Evolutionary conservation across 2,329 filamentous ascomycete genomes (phyloP), one percentile per base, ranked within the genome.

Genomic region (Cladosporium sp.): DNA sequence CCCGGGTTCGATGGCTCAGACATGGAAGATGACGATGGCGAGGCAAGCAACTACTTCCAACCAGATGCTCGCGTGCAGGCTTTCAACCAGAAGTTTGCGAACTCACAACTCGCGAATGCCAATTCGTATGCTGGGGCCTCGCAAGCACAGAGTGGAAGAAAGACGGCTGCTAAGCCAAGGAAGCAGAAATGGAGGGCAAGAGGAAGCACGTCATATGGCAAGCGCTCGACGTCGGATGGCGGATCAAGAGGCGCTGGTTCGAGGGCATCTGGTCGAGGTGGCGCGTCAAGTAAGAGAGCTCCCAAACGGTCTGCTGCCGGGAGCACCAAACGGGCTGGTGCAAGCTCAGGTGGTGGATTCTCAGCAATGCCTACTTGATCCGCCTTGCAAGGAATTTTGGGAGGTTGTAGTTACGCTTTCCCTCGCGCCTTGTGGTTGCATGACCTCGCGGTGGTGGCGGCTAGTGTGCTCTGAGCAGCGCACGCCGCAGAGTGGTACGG

Each of bases 1-100:
- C 42, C 54, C 20, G 76, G 76, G 52, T 73, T 78, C 61, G 74
- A 73, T 55, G 69, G 77, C 55, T 75, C 72, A 50, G 76, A 74
- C 59, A 69, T 74, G 43, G 74, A 77, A 36, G 76, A 78, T 6
- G 71, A 70, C 39, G 55, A 59, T 7, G 66, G 65, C 20, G 65
- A 67, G 60, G 34, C 63, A 47, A 69, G 67, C 56, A 49, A 54
- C 2, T 67, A 67, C 59, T 70, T 70, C 60, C 60, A 61, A 38
- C 62, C 45, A n/a, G 58, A 61, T 15, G 50, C 63, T 15, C 42
- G 55, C 12, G 62, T 64, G 11, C 51, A 58, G 4, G 63, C 55
- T 3, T 68, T 66, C 59, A 67, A 69, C 47, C 61, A 60, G 15
- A 51, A 57, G 8, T 65, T 64, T 42, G 58, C 60, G 9, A 39